Percentiles rank a stretch among this genome's conserved stretches.
Conservation (phyloP, 108 stramenopile genomes). For the Skeletonema grethae region DNA sequence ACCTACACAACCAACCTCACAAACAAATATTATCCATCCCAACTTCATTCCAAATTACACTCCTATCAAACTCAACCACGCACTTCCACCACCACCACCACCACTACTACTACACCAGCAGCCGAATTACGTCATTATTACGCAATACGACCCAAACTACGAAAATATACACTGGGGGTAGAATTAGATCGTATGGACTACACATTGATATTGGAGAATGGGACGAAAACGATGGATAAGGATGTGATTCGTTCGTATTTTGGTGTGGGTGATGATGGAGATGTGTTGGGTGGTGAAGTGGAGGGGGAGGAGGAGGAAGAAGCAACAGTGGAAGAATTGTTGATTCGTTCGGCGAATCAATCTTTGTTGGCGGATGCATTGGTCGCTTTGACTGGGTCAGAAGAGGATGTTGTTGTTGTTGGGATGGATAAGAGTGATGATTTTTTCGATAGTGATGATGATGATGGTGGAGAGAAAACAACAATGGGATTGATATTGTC, state of each 20-base stretch:
- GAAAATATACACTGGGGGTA: conserved; percentile 75
- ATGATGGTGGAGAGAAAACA: conserved; percentile 14
- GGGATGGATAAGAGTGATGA: background rate
- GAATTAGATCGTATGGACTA: conserved; percentile 84
- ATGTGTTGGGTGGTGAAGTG: background rate
- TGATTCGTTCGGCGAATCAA: conserved; percentile 78
- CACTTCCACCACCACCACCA: background rate
- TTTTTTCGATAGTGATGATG: background rate
- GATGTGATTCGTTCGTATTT: conserved; percentile 44
- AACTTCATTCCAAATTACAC: conserved; percentile 49
- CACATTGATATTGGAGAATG: conserved; percentile 48
- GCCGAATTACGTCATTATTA: conserved; percentile 67
- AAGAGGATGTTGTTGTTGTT: conserved; percentile 15
- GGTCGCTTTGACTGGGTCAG: conserved; percentile 55
- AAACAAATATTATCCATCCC: conserved; percentile 25
- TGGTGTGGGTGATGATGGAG: conserved; percentile 20
- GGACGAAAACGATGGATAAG: conserved; percentile 22
- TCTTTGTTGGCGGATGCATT: conserved; percentile 79
- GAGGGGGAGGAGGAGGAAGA: background rate
- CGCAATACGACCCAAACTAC: conserved; percentile 57
- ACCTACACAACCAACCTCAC: no score
- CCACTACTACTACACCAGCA: conserved; percentile 50
- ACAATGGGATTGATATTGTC: conserved; percentile 35
- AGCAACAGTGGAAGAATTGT: conserved; percentile 31
- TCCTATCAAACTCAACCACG: background rate